Evolutionary conservation across 306 rosid genomes (phyloP).

Genomic region (Vigna angularis): DNA sequence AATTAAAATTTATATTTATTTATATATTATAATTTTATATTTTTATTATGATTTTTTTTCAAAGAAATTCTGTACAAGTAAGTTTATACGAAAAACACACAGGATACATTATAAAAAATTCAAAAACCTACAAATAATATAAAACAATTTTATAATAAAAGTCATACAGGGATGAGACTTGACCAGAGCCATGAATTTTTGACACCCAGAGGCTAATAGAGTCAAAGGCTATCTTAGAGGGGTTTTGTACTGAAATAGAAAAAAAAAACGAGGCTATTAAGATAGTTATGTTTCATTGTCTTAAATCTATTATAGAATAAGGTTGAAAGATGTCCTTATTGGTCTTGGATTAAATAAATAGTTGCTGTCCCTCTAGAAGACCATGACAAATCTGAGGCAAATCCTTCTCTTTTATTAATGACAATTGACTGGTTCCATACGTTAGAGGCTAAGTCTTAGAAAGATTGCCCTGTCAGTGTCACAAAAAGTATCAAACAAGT

Average conservation of each 20-base stretch:
- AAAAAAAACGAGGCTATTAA: neutral
- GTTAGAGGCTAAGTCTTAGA: conserved; percentile 24
- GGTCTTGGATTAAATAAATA: neutral
- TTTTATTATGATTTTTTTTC: too few species aligned
- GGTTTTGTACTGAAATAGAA: neutral
- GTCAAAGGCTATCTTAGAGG: conserved; percentile 24
- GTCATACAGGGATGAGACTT: neutral
- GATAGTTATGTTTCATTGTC: neutral
- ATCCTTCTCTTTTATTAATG: conserved; percentile 24
- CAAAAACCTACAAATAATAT: neutral
- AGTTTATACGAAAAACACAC: too few species aligned
- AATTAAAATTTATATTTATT: too few species aligned
- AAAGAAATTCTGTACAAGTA: too few species aligned
- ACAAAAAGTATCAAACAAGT: conserved; percentile 26
- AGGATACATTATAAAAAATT: neutral
- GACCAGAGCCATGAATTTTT: conserved; percentile 26
- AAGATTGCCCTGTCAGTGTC: conserved; percentile 39
- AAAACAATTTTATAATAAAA: neutral
- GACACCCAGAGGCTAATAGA: conserved; percentile 1
- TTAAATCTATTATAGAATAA: conserved; percentile 43
- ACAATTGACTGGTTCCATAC: conserved; percentile 29
- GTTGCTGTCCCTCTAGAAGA: conserved; percentile 53
- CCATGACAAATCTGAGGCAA: conserved; percentile 34
- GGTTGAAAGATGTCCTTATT: conserved; percentile 25
- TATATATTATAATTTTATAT: too few species aligned